Evolutionary conservation across 345 rosid genomes (phyloP).

Genomic region (Pelargonium nanum): DNA sequence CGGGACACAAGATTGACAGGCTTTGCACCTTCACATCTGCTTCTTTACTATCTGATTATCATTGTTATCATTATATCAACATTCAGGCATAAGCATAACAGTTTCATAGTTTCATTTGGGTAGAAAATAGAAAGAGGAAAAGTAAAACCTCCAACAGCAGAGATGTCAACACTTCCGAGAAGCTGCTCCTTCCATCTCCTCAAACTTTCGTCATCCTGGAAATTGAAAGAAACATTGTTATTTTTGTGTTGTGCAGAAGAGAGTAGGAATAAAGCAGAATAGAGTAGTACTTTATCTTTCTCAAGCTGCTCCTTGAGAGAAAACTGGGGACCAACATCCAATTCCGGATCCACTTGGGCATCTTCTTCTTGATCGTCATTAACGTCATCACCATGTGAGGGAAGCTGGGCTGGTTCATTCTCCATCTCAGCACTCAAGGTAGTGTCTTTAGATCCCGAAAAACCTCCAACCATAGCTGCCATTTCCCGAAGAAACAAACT

Average conservation of each 20-base stretch:
- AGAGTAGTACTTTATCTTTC: conserved; percentile 15
- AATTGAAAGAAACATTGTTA: background rate
- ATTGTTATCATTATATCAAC: too few species aligned
- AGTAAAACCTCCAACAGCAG: conserved; percentile 12
- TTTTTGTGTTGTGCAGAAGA: background rate
- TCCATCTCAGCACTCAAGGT: conserved; percentile 5
- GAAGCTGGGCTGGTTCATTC: too few species aligned
- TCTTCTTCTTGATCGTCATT: conserved; percentile 1
- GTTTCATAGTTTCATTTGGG: too few species aligned
- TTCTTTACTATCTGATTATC: conserved; percentile 14
- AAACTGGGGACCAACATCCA: conserved; percentile 12
- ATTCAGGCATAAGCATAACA: too few species aligned
- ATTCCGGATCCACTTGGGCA: background rate
- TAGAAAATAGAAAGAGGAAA: background rate
- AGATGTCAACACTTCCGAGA: conserved; percentile 17
- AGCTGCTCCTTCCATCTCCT: conserved; percentile 26
- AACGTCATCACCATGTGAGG: too few species aligned
- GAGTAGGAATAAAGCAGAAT: background rate
- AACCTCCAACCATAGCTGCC: conserved; percentile 10
- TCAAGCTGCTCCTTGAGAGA: conserved; percentile 24
- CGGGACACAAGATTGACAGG: conserved; percentile 16
- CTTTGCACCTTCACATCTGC: conserved; percentile 20
- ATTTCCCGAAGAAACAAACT: background rate
- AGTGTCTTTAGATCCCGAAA: conserved; percentile 8
- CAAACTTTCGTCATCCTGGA: conserved; percentile 18